Evolutionary conservation across 805 yeast genomes (phyloP), one percentile per base, ranked within the genome.

Genomic region (Suhomyces sp.): DNA sequence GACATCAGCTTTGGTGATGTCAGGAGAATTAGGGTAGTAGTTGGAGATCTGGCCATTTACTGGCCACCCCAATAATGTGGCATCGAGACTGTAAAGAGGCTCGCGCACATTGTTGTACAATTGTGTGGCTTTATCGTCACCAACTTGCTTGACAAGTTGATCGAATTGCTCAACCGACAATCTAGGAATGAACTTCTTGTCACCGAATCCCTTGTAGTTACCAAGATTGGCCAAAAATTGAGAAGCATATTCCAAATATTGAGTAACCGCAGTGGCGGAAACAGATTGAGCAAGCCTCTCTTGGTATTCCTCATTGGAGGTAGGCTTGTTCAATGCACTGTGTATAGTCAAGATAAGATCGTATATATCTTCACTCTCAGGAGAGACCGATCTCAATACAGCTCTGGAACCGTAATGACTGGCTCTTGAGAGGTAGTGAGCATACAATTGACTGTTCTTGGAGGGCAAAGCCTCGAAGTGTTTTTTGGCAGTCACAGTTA

Each of bases 201-300:
- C 97, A 59, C 97, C 97, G 67, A 90, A 90, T 1, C 94, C 86
- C 71, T 87, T 90, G 72, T 81, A 88, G 64, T 88, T 88, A 59
- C 94, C 94, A 67, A 85, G 74, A 68, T 88, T 88, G 38, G 85
- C 75, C 56, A 88, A 73, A 63, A 88, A 84, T 72, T 88, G 93
- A 41, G 90, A 86, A 29, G 85, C 87, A 67, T 82, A 90, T 64
- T 86, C 89, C 66, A 89, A 72, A 66, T 87, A 88, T 17, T 67
- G 65, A 42, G 70, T 64, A 15, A 74, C 73, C 7, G 67, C 68
- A 0, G 72, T 73, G 12, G 70, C 71, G 8, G 76, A 65, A 26
- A 56, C 29, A 48, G 56, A 63, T 9, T 60, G 59, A 13, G 65
- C 60, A 29, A 80, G 62, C 24, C 60, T 61, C 8, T 74, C 66